Evolutionary conservation across 140 eudicot species (phyloP).

Genomic region (Anethum foeniculum): DNA sequence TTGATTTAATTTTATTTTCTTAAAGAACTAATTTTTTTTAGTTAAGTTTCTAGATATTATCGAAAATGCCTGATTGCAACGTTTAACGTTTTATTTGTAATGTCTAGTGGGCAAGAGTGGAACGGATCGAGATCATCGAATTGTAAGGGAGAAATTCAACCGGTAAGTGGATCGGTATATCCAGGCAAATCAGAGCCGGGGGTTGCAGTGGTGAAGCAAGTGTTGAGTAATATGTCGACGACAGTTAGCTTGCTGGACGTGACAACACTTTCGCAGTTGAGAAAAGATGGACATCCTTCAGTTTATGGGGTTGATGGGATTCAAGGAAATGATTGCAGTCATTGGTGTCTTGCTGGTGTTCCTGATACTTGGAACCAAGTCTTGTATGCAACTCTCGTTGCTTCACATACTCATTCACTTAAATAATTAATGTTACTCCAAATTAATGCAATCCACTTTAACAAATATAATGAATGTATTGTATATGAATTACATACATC

Average conservation of each 20-base stretch:
- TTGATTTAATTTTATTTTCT: background rate
- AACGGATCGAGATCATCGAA: background rate
- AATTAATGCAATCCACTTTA: background rate
- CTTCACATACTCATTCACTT: background rate
- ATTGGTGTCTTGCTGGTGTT: constrained; percentile 3
- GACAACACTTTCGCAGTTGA: constrained; percentile 3
- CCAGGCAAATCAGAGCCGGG: background rate
- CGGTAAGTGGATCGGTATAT: background rate
- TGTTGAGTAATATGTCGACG: constrained; percentile 2
- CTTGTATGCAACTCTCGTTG: constrained; percentile 4
- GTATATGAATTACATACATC: background rate
- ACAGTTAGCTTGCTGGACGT: constrained; percentile 5
- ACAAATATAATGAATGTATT: background rate
- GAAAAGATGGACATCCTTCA: constrained; percentile 7
- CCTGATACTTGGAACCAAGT: constrained; percentile 9
- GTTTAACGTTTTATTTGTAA: background rate
- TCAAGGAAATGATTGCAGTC: constrained; percentile 3
- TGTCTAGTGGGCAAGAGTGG: constrained; percentile 3
- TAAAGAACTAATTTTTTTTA: background rate
- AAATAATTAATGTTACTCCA: background rate
- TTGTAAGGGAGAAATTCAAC: background rate
- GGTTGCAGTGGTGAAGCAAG: constrained; percentile 9
- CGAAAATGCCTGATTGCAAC: background rate
- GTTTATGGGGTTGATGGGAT: background rate
- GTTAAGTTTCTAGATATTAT: background rate